These are phyloP conservation scores for Termitomyces sp. DNA, from an alignment of 768 basidiomycete species.

Conservation along the genomic window DNA sequence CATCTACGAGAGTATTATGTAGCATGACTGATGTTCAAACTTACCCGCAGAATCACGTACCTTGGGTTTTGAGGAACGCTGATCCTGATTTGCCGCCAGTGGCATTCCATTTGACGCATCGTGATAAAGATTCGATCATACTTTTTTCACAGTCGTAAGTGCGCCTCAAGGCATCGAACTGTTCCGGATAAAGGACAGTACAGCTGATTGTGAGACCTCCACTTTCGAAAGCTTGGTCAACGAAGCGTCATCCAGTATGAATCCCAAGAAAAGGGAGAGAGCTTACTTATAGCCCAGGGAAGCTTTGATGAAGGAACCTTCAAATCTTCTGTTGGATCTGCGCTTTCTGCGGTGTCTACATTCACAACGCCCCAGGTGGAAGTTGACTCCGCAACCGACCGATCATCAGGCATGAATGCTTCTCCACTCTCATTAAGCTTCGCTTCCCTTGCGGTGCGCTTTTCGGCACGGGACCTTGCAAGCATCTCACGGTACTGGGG, in stretches of 20 bases:
- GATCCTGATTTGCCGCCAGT: constrained; percentile 96
- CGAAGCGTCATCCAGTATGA: constrained; percentile 5
- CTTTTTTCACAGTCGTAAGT: constrained; percentile 94
- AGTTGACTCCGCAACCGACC: constrained; percentile 74
- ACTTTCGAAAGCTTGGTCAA: constrained; percentile 78
- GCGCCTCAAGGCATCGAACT: constrained; percentile 90
- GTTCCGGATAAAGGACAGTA: constrained; percentile 92
- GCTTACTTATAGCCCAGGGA: constrained; percentile 80
- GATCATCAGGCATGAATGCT: constrained; percentile 91
- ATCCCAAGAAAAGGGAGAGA: neutral
- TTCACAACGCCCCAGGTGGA: constrained; percentile 95
- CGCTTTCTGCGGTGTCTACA: constrained; percentile 62
- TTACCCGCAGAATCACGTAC: constrained; percentile 37
- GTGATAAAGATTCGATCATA: constrained; percentile 89
- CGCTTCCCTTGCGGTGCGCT: constrained; percentile 60
- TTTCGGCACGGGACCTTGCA: constrained; percentile 73
- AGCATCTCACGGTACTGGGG: constrained; percentile 82
- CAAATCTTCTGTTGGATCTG: constrained; percentile 75
- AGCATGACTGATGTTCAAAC: neutral
- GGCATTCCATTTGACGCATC: constrained; percentile 96
- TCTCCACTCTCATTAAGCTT: constrained; percentile 67
- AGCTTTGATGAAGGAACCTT: constrained; percentile 74
- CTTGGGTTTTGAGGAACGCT: constrained; percentile 93
- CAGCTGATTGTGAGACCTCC: constrained; percentile 90
- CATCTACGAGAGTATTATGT: constrained; percentile 59